Evolutionary conservation across 1,139 yeast genomes (phyloP).

Genomic region (Lizanozyma gosingica): DNA sequence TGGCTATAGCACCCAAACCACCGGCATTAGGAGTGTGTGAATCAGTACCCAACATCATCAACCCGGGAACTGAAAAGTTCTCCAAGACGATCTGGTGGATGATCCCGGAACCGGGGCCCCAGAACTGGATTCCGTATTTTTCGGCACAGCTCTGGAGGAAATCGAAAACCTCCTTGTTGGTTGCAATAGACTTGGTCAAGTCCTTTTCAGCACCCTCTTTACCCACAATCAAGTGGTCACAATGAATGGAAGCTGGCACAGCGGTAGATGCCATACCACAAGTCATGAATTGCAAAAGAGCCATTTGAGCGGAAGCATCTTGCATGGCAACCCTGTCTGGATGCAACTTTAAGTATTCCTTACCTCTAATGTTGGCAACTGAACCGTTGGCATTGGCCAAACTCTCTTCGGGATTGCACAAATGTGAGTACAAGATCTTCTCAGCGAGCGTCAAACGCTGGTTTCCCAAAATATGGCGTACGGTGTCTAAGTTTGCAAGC

Average conservation of each 20-base stretch:
- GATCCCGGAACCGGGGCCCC: conserved; percentile 99
- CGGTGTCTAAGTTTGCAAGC: conserved; percentile 50
- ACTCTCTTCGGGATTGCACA: conserved; percentile 77
- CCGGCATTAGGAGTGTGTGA: conserved; percentile 98
- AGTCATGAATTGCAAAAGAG: conserved; percentile 91
- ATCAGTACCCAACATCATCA: conserved; percentile 95
- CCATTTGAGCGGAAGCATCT: conserved; percentile 99
- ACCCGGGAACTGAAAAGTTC: conserved; percentile 90
- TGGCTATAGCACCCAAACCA: conserved; percentile 93
- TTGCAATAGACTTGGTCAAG: conserved; percentile 62
- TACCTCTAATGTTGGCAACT: conserved; percentile 62
- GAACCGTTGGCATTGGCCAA: conserved; percentile 40
- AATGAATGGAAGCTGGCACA: conserved; percentile 92
- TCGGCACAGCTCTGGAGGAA: conserved; percentile 85
- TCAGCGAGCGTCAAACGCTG: conserved; percentile 83
- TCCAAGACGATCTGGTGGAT: conserved; percentile 96
- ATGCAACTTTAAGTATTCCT: conserved; percentile 74
- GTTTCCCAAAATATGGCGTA: conserved; percentile 53
- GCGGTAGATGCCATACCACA: conserved; percentile 81
- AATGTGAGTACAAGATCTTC: conserved; percentile 85
- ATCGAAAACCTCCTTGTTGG: conserved; percentile 90
- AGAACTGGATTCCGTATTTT: conserved; percentile 91
- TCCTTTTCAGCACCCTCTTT: conserved; percentile 83
- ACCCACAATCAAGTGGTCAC: conserved; percentile 96
- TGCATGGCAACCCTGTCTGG: conserved; percentile 99